Base-by-base conservation (phyloP, 75 land plant genomes). In the Picea sitchensis region DNA sequence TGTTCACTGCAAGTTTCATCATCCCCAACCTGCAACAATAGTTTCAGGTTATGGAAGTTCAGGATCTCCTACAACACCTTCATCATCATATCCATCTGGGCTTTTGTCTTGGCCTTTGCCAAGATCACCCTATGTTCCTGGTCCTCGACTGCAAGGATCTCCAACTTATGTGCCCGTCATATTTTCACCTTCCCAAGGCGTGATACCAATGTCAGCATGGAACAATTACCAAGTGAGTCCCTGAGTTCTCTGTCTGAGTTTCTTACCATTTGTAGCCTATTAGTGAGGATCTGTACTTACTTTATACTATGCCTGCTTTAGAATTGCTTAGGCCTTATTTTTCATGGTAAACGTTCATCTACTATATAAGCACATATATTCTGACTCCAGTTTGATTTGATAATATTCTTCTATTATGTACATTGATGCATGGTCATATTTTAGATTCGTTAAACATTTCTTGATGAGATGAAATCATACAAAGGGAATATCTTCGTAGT, bases 1-100 rank as follows among this genome's bases (percentile, higher is more conserved):
- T 59, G 82, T 83, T 69, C 92, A 91, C 18, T 96, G 98, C 86
- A 96, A 96, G 80, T 96, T 94, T 61, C 81, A 94, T 78, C 98
- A 96, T 82, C 98, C 98, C 13, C 91, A 89, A 79, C 96, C 94
- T 71, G 51, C 91, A 65, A 81, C 85, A 21, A 38, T 86, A 59
- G 75, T 83, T 61, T 61, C 87, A 26, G 79, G 80, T 64, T 89
- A 83, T 86, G 83, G 84, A 72, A 77, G 88, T 7, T 26, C 69
- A 31, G 89, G 84, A 1, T 85, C 91, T 13, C 58, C 90, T 59
- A 15, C 87, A 47, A 72, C 77, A 41, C 81, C 90, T 65, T 75
- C 86, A 32, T 83, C 87, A 21, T 79, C 82, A 18, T 85, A 82
- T 62, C 80, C 78, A 0, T 82, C 86, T 72, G 90, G 87, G 58